Evolutionary conservation across 768 basidiomycete genomes (phyloP), one percentile per base, ranked within the genome.

Genomic region (Amanita inopinata): DNA sequence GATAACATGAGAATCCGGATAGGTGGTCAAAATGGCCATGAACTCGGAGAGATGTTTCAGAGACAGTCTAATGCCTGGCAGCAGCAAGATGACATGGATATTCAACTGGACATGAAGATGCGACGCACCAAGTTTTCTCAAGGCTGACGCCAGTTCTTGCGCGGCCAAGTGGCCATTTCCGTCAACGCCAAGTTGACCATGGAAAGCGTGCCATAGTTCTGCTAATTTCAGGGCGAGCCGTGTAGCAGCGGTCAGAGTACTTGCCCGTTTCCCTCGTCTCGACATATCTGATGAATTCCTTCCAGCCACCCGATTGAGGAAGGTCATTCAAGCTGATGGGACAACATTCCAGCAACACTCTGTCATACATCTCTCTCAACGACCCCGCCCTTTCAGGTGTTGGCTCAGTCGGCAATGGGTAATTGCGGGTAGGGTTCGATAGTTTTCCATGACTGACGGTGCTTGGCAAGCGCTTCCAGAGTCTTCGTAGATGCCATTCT

Each of bases 161-260:
- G 73, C 65, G 53, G 92, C 89, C 22, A 96, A 59, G 43, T 74
- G 76, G 5, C 89, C 91, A 61, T 96, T 88, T 19, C 84, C 75
- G 54, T 96, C 90, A 47, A 90, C 66, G 64, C 94, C 93, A 37
- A 96, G 73, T 53, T 92, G 85, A 55, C 90, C 72, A 50, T 88
- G 87, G 61, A 96, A 96, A 43, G 92, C 80, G 38, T 76, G 69
- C 93, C 93, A 96, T 15, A 96, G 69, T 61, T 94, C 91, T 89
- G 45, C 33, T 42, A 45, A 40, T 33, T 10, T 36, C 50, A 46
- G 59, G 28, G 38, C 48, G 46, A 50, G 27, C 48, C 34, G 15
- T 20, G 46, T 38, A 38, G 24, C 46, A 15, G 25, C 28, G 18
- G 17, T n/a, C 31, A 38, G 48, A 33, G 48, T 20, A 71, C 76